These are phyloP conservation scores for Dioszegia hungarica DNA, from an alignment of 768 basidiomycete genomes.

Conservation along the genomic window DNA sequence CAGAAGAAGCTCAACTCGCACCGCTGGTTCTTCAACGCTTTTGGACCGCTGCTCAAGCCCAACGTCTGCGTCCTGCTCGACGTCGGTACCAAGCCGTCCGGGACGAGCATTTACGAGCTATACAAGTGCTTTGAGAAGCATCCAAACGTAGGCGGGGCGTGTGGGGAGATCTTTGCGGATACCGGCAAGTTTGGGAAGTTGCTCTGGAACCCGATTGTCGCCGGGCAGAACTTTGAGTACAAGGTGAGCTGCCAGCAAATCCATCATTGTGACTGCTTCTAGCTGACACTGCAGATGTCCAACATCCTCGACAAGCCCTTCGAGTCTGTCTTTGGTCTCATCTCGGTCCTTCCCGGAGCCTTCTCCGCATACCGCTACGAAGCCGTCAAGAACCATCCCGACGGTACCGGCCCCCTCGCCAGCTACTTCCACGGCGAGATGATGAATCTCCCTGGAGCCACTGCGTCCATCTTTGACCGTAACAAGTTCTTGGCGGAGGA, in stretches of 20 bases:
- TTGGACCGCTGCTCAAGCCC: slow-evolving; percentile 44
- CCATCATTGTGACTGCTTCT: not conserved
- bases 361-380: slow-evolving; percentile 45
- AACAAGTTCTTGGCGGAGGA: slow-evolving; percentile 64
- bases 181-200: slow-evolving; percentile 34
- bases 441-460: slow-evolving; percentile 41
- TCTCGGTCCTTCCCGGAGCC: slow-evolving; percentile 42
- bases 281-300: slow-evolving; percentile 23
- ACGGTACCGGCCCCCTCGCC: slow-evolving; percentile 42
- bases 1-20: slow-evolving; percentile 47
- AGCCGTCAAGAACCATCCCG: slow-evolving; percentile 39
- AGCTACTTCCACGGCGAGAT: slow-evolving; percentile 45
- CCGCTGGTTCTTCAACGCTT: slow-evolving; percentile 48
- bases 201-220: slow-evolving; percentile 42
- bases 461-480: slow-evolving; percentile 54
- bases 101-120: slow-evolving; percentile 44
- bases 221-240: slow-evolving; percentile 46
- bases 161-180: slow-evolving; percentile 33
- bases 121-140: slow-evolving; percentile 46
- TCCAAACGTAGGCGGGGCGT: slow-evolving; percentile 43
- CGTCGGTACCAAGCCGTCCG: slow-evolving; percentile 45
- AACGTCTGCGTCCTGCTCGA: slow-evolving; percentile 48
- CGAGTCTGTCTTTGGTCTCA: slow-evolving; percentile 43
- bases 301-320: slow-evolving; percentile 46
- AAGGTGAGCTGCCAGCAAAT: slow-evolving; percentile 19